Evolutionary conservation across 495 filamentous ascomycete genomes (phyloP).

Genomic region (Astrothelium macrocarpum): DNA sequence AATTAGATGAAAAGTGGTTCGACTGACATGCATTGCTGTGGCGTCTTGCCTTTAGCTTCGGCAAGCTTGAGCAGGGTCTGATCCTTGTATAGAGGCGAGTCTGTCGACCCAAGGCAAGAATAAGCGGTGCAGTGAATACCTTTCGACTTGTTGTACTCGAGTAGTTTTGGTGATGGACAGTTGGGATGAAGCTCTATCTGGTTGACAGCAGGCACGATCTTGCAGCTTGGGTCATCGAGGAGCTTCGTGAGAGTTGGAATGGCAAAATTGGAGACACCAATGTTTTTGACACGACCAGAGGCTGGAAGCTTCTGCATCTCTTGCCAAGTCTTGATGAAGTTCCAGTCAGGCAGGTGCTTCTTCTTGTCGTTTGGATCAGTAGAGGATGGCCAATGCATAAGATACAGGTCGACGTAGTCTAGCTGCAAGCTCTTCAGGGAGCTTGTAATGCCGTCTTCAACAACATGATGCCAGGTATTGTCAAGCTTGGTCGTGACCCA

Average conservation of each 20-base stretch:
- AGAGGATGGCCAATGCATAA: slow-evolving; percentile 76
- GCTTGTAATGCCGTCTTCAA: slow-evolving; percentile 56
- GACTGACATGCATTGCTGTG: slow-evolving; percentile 29
- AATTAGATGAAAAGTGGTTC: background rate
- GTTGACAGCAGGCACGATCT: slow-evolving; percentile 74
- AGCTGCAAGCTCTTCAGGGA: slow-evolving; percentile 61
- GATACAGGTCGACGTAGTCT: slow-evolving; percentile 76
- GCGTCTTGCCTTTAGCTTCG: slow-evolving; percentile 28
- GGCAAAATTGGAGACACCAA: slow-evolving; percentile 55
- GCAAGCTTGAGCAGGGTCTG: slow-evolving; percentile 29
- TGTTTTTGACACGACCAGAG: slow-evolving; percentile 70
- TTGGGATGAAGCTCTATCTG: slow-evolving; percentile 88
- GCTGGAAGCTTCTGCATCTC: slow-evolving; percentile 73
- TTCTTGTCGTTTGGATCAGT: slow-evolving; percentile 47
- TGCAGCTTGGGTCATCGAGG: slow-evolving; percentile 42
- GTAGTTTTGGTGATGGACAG: slow-evolving; percentile 68
- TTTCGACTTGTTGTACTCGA: slow-evolving; percentile 49
- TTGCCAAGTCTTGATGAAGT: slow-evolving; percentile 64
- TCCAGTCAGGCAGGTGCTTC: slow-evolving; percentile 59
- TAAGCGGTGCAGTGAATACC: slow-evolving; percentile 36
- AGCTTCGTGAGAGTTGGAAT: slow-evolving; percentile 52
- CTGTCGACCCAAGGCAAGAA: slow-evolving; percentile 34
- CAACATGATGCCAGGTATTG: slow-evolving; percentile 68
- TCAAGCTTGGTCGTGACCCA: slow-evolving; percentile 85
- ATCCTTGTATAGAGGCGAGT: slow-evolving; percentile 33